Evolutionary conservation across 805 yeast species (phyloP).

Genomic region (Wickerhamiella lipophila): DNA sequence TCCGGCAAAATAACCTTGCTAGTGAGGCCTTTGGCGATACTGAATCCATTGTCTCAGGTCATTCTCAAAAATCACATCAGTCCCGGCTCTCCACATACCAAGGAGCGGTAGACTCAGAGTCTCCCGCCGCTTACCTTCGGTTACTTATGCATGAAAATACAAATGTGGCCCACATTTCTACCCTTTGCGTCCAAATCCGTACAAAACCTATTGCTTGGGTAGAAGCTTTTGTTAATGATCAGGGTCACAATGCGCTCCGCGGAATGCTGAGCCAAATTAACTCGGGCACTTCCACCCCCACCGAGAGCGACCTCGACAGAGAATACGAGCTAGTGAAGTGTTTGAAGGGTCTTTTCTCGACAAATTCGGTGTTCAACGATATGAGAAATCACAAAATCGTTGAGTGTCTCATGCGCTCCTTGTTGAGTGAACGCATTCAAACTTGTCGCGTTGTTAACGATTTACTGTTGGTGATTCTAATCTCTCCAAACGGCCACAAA

Average conservation of each 20-base stretch:
- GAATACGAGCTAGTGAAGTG: slow-evolving; percentile 72
- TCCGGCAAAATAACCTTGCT: slow-evolving; percentile 71
- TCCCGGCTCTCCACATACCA: slow-evolving; percentile 21
- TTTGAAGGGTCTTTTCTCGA: slow-evolving; percentile 58
- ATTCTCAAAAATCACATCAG: not conserved
- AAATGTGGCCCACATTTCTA: slow-evolving; percentile 56
- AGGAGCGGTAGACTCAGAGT: slow-evolving; percentile 19
- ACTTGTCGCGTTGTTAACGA: slow-evolving; percentile 76
- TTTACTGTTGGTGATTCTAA: slow-evolving; percentile 45
- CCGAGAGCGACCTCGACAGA: slow-evolving; percentile 42
- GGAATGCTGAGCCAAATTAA: slow-evolving; percentile 48
- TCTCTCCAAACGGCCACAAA: slow-evolving; percentile 39
- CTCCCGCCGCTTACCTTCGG: slow-evolving; percentile 68
- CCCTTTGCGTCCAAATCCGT: slow-evolving; percentile 80
- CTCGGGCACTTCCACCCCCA: slow-evolving; percentile 22
- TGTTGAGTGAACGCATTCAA: slow-evolving; percentile 58
- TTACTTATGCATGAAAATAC: slow-evolving; percentile 58
- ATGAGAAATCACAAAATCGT: slow-evolving; percentile 34
- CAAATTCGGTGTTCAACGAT: slow-evolving; percentile 49
- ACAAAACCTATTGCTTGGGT: slow-evolving; percentile 87
- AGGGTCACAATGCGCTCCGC: slow-evolving; percentile 70
- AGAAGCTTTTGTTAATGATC: slow-evolving; percentile 54
- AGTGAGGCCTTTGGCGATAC: slow-evolving; percentile 14
- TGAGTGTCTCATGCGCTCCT: slow-evolving; percentile 55
- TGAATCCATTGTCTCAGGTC: not conserved